Evolutionary conservation across 768 basidiomycete genomes (phyloP).

Genomic region (Lentinus tigrinus): DNA sequence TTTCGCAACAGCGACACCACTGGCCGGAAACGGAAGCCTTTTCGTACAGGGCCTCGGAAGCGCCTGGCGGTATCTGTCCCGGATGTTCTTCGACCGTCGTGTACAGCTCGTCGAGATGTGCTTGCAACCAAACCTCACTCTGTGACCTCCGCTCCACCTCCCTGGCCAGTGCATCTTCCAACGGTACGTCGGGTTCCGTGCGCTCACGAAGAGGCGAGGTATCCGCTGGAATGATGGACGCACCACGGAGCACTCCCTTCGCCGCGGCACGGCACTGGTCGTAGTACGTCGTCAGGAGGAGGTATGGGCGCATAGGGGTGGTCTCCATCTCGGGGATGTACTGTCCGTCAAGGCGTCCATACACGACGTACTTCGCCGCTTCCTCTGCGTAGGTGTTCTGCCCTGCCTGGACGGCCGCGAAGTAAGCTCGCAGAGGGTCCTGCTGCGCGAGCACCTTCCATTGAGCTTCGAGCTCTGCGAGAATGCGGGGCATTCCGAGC

Average conservation of each 20-base stretch:
- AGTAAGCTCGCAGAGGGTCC: not conserved
- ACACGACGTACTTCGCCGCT: constrained; percentile 26
- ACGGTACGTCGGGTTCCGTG: too few relatives aligned
- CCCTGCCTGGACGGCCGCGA: constrained; percentile 35
- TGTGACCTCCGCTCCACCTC: too few relatives aligned
- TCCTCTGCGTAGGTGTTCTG: constrained; percentile 43
- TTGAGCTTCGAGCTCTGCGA: not conserved
- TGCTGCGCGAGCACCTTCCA: not conserved
- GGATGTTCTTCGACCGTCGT: too few relatives aligned
- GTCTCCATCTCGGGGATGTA: not conserved
- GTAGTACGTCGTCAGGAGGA: not conserved
- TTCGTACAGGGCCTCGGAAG: not conserved
- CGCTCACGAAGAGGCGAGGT: too few relatives aligned
- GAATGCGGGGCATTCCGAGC: not conserved
- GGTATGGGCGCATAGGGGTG: not conserved
- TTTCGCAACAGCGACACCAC: not conserved
- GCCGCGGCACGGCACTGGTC: not conserved
- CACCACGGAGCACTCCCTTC: not conserved
- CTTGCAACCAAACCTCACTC: too few relatives aligned
- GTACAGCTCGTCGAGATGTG: too few relatives aligned
- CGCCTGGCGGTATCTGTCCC: not conserved
- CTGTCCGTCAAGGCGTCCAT: not conserved
- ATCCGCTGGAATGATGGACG: not conserved
- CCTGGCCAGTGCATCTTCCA: too few relatives aligned
- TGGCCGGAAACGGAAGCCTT: not conserved